Evolutionary conservation across 75 land plant genomes (phyloP), one percentile per base, ranked within the genome.

Genomic region (Isoetes taiwanensis): DNA sequence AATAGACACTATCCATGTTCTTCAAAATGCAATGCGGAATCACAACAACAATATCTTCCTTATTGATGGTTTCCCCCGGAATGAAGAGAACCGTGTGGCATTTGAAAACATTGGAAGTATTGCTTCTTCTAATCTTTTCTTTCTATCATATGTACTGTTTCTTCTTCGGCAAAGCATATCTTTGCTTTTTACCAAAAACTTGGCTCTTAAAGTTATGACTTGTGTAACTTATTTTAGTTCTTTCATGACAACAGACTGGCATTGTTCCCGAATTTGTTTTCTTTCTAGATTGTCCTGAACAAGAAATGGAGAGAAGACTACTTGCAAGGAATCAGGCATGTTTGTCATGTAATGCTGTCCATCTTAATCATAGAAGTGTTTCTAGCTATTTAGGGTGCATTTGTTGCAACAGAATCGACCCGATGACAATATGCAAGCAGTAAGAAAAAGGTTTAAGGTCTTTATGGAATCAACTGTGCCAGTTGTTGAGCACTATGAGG

Each of bases 381-480:
- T 6, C 4, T 30, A 20, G 12, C 25, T 33, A 64, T 19, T 31
- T 31, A 14, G 12, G n/a, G 14, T 16, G 12, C 14, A 26, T 2
- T 1, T 28, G 24, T 28, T 57, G 41, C 54, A 5, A 6, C 34
- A 82, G 96, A 91, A 91, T 50, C 79, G 96, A 59, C 79, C 58
- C 58, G 96, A 90, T 78, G 96, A 90, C 61, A 90, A 90, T 64
- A 72, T 82, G 59, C 91, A 86, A 32, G 80, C 93, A 37, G 82
- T 86, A 66, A 71, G 80, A 60, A 90, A 90, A 80, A 71, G 93
- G 11, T 90, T 90, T 41, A 90, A 70, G 61, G 86, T 86, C 10
- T 90, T 72, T 57, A 14, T 58, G 28, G 96, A 90, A 60, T 85
- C 93, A 41, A 90, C 74, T 66, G 42, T 86, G 17, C 93, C 94